A percentile compares a stretch with the other conserved stretches of the same genome.
Conservation (phyloP, 192 early-diverging fungal species). For the Gaertneriomyces semiglobifer region DNA sequence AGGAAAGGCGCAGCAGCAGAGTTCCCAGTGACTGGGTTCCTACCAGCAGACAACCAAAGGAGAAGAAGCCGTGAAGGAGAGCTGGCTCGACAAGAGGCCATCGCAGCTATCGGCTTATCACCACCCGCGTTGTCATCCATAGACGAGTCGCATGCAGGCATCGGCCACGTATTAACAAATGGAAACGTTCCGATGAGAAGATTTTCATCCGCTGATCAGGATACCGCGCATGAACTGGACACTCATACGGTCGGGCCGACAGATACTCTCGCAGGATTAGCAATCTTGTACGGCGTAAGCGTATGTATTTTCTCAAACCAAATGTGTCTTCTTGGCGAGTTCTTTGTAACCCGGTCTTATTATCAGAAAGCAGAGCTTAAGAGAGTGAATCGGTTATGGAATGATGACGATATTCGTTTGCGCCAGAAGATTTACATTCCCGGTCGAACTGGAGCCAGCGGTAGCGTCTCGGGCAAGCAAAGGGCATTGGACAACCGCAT, state of each 20-base stretch:
- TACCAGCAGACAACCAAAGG: too few species aligned
- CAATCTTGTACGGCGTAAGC: background rate
- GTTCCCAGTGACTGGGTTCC: too few species aligned
- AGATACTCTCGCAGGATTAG: conserved; percentile 8
- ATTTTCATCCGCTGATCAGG: background rate
- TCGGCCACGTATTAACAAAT: background rate
- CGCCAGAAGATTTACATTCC: background rate
- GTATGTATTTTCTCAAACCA: background rate
- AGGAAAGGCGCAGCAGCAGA: too few species aligned
- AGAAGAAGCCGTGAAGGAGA: background rate
- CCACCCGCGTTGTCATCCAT: background rate
- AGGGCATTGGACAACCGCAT: background rate
- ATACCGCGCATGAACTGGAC: too few species aligned
- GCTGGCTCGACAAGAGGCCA: background rate
- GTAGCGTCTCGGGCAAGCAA: too few species aligned
- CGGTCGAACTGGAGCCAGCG: background rate
- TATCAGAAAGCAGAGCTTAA: background rate
- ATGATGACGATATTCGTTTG: conserved; percentile 5
- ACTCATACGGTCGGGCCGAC: background rate
- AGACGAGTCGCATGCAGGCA: background rate
- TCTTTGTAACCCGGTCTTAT: background rate
- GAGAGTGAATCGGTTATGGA: conserved; percentile 3
- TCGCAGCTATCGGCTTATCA: background rate
- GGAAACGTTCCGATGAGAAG: background rate
- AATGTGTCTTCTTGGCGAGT: background rate